Evolutionary conservation across 805 yeast species (phyloP), one percentile per base, ranked within the genome.

Genomic region (Yarrowia divulgata): DNA sequence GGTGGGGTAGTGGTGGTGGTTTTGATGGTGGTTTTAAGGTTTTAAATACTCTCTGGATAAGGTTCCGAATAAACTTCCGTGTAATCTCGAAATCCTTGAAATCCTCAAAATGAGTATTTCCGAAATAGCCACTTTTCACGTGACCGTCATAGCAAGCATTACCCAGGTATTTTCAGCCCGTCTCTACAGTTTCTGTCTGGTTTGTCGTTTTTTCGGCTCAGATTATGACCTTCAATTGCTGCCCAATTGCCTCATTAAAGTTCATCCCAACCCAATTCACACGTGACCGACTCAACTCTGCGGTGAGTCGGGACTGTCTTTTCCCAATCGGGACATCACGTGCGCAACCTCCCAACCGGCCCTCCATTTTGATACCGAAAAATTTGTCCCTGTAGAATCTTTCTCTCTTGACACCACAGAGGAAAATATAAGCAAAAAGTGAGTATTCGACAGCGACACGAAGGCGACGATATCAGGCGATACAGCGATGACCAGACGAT

Each of bases 371-470:
- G 66, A 43, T 60, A 60, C 66, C 66, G 66, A 60, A 60, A 60
- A 60, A 45, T 45, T 60, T 60, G 66, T 60, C 52, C 52, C 42
- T 42, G 52, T 60, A 34, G 66, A 60, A 60, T 45, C 66, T 60
- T 60, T 60, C 66, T 60, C 66, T 60, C 66, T 60, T 60, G 66
- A 60, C 66, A 60, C 66, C 66, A 60, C 66, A 60, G 66, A 60
- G 66, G 66, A 60, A 60, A 60, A 60, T 45, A 60, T 60, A 60
- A 64, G 48, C 60, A 64, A 64, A 64, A 48, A 64, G 68, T 64
- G 68, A 60, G 66, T 60, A 60, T 45, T 19, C 48, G 63, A 40
- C 48, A 57, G 13, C n/a, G 32, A 29, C 46, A 55, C 45, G n/a
- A 39, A n/a, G n/a, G n/a, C n/a, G n/a, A 19, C 29, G 29, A 23